A percentile compares a stretch with the other conserved stretches of the same genome.
Conservation (phyloP, 306 rosid genomes). For the Pyrus pyrifolia region DNA sequence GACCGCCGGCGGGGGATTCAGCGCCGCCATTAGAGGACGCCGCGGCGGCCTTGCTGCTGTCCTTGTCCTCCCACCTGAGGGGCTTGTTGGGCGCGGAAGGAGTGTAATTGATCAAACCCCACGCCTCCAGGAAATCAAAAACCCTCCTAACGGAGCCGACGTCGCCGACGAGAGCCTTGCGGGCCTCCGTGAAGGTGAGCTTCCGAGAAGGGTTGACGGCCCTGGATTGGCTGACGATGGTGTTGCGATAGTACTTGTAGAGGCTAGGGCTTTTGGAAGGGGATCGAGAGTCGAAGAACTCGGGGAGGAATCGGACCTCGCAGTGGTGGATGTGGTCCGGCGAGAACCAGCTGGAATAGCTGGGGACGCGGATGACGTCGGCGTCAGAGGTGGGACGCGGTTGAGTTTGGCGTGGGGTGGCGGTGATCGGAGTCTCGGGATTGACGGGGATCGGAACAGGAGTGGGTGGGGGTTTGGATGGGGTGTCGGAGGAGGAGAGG, state of each 20-base stretch:
- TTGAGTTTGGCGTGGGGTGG: conserved; percentile 6
- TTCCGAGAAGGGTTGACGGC: conserved; percentile 46
- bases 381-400: conserved; percentile 24
- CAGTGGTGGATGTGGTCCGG: conserved; percentile 55
- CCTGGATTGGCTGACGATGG: conserved; percentile 59
- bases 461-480: not conserved
- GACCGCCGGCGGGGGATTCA: not conserved
- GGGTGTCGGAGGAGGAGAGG: not conserved
- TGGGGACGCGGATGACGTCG: conserved; percentile 42
- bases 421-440: conserved; percentile 23
- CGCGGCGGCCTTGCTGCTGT: conserved; percentile 30
- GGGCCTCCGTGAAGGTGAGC: conserved; percentile 78
- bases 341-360: conserved; percentile 83
- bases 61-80: conserved; percentile 86
- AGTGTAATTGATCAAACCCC: conserved; percentile 81
- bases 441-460: conserved; percentile 2
- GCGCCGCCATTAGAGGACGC: conserved; percentile 1
- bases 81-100: conserved; percentile 52
- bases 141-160: conserved; percentile 80
- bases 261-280: conserved; percentile 62
- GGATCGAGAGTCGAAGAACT: conserved; percentile 55
- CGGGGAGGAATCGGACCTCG: conserved; percentile 74
- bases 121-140: conserved; percentile 77
- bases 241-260: conserved; percentile 77
- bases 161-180: conserved; percentile 80